Evolutionary conservation across 2,329 filamentous ascomycete species (phyloP).

Genomic region (Rhexocercosporidium sp.): DNA sequence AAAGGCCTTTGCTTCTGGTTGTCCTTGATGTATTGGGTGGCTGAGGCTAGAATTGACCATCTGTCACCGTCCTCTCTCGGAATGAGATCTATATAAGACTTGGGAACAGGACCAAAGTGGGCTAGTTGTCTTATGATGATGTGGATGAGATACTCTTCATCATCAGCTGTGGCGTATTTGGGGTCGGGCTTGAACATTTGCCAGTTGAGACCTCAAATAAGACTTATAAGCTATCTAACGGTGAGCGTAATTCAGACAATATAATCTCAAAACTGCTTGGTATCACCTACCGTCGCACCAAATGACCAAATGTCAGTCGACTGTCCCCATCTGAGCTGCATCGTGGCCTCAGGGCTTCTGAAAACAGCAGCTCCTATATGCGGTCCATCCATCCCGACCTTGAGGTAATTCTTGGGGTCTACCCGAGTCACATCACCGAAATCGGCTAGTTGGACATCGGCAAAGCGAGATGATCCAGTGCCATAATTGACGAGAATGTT

Average conservation of each 20-base stretch:
- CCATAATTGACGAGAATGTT: conserved; percentile 46
- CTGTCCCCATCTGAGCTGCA: conserved; percentile 44
- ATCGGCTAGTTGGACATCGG: conserved; percentile 44
- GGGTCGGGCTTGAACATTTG: conserved; percentile 37
- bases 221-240: conserved; percentile 36
- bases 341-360: conserved; percentile 45
- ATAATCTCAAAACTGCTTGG: neutral
- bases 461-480: conserved; percentile 39
- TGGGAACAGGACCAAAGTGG: conserved; percentile 33
- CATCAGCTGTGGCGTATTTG: conserved; percentile 33
- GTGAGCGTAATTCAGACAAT: conserved; percentile 30
- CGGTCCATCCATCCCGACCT: conserved; percentile 31
- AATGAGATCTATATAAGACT: conserved; percentile 35
- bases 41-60: conserved; percentile 29
- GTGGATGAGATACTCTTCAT: conserved; percentile 34
- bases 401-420: conserved; percentile 34
- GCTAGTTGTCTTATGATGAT: conserved; percentile 35
- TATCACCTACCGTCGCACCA: conserved; percentile 42
- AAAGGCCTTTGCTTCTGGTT: conserved; percentile 37
- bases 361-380: conserved; percentile 46
- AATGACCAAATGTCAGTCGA: conserved; percentile 49
- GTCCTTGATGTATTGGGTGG: conserved; percentile 31
- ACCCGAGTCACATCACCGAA: conserved; percentile 39
- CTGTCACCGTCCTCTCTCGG: conserved; percentile 32
- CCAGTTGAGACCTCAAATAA: conserved; percentile 37